A percentile compares a stretch with the other conserved stretches of the same genome.
These are phyloP conservation scores for Imleria badia DNA, from an alignment of 768 basidiomycete genomes.

Conservation along the genomic window DNA sequence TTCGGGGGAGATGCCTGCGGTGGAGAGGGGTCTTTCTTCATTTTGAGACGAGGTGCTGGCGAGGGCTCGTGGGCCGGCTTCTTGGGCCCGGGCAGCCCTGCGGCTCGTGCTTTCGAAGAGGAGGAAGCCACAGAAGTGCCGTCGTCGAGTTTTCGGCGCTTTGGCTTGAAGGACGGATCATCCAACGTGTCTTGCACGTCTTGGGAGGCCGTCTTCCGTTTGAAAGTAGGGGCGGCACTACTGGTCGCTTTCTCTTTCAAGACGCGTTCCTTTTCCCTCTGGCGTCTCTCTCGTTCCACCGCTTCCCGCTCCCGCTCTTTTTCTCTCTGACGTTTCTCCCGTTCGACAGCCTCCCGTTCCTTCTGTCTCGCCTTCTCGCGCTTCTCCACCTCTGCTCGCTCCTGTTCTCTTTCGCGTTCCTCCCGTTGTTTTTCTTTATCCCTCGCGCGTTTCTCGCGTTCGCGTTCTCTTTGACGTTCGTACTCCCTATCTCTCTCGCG, in stretches of 20 bases:
- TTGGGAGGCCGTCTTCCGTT: constrained; percentile 40
- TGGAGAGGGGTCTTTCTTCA: constrained; percentile 39
- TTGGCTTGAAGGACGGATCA: constrained; percentile 23
- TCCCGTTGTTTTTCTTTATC: constrained; percentile 26
- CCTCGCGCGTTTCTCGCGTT: constrained; percentile 22
- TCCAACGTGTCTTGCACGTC: constrained; percentile 34
- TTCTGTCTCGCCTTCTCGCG: constrained; percentile 21
- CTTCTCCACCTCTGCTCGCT: constrained; percentile 19
- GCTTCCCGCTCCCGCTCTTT: constrained; percentile 25
- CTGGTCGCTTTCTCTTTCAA: constrained; percentile 21
- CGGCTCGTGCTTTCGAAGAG: constrained; percentile 23
- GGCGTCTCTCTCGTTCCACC: constrained; percentile 18
- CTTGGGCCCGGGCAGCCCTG: constrained; percentile 29
- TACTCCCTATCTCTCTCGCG: constrained; percentile 24
- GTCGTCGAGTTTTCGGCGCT: constrained; percentile 46
- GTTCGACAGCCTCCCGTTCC: constrained; percentile 23
- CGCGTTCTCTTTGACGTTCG: constrained; percentile 28
- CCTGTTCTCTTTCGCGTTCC: constrained; percentile 20
- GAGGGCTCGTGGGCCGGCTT: constrained; percentile 36
- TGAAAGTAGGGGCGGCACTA: constrained; percentile 22
- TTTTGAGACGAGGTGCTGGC: constrained; percentile 29
- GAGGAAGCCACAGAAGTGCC: constrained; percentile 17
- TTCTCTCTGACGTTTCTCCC: constrained; percentile 26
- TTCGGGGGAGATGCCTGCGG: constrained; percentile 11
- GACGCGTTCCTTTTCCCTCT: constrained; percentile 25